Conservation (phyloP, 345 rosid genomes). For the Gossypium anomalum region DNA sequence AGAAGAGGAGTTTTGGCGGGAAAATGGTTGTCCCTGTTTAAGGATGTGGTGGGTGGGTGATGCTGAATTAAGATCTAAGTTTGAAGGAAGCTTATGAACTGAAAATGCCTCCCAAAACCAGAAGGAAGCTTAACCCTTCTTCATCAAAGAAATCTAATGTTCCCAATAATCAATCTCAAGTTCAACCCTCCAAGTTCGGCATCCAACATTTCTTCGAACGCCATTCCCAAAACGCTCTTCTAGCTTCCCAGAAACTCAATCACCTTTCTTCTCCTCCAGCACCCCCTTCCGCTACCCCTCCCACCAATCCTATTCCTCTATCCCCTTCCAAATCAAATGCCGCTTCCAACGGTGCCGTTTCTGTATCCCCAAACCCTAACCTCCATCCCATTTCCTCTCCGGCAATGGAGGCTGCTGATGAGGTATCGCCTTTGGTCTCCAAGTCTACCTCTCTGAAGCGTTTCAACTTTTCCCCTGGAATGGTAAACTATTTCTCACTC, state of each 20-base stretch:
- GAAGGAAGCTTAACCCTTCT: conserved; percentile 51
- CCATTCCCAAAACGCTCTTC: conserved; percentile 48
- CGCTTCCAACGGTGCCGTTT: conserved; percentile 4
- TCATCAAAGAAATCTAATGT: conserved; percentile 37
- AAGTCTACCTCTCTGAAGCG: conserved; percentile 49
- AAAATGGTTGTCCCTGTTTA: neutral
- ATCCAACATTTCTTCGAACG: conserved; percentile 82
- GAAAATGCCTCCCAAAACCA: conserved; percentile 67
- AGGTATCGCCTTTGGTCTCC: conserved; percentile 54
- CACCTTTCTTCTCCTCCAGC: neutral
- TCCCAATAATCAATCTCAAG: conserved; percentile 29
- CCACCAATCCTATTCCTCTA: neutral
- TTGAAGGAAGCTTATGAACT: neutral
- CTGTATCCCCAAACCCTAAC: conserved; percentile 9
- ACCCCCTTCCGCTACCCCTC: neutral
- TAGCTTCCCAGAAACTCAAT: conserved; percentile 19
- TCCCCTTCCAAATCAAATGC: neutral
- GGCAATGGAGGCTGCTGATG: conserved; percentile 14
- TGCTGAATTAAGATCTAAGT: neutral
- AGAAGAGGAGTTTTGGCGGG: conserved; percentile 15
- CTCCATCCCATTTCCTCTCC: neutral
- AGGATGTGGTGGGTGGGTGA: neutral
- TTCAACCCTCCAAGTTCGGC: conserved; percentile 55
- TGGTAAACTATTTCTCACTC: conserved; percentile 38
- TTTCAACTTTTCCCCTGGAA: conserved; percentile 83